Conservation (phyloP, 108 stramenopile genomes). For the Cyclostephanos invisitatus region DNA sequence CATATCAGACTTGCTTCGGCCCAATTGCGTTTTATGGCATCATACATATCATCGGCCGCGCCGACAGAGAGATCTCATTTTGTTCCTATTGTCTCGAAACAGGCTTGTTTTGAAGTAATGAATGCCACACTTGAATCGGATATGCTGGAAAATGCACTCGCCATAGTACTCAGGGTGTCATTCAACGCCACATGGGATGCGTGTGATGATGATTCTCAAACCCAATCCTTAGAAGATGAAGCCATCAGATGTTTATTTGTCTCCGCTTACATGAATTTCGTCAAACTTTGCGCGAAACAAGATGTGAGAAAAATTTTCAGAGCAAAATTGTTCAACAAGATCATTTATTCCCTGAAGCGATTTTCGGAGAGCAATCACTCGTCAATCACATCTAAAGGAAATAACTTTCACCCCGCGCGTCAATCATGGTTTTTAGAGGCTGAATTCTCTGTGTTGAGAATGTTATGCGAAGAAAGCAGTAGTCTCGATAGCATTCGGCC, state of each 20-base stretch:
- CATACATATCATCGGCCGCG: constrained; percentile 33
- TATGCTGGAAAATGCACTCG: constrained; percentile 18
- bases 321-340: constrained; percentile 5
- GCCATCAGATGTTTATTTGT: constrained; percentile 42
- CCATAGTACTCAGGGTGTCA: constrained; percentile 27
- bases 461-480: constrained; percentile 29
- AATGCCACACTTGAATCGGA: constrained; percentile 26
- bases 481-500: constrained; percentile 16
- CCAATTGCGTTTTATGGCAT: constrained; percentile 41
- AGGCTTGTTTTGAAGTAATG: constrained; percentile 28
- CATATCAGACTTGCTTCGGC: constrained; percentile 31
- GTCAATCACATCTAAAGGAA: background rate
- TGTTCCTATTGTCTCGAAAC: constrained; percentile 30
- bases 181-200: constrained; percentile 30
- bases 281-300: background rate
- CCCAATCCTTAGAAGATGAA: constrained; percentile 33
- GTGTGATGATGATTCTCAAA: background rate
- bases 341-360: constrained; percentile 9
- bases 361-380: background rate
- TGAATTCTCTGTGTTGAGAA: constrained; percentile 59
- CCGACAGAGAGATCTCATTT: constrained; percentile 33
- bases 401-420: constrained; percentile 28
- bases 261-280: constrained; percentile 37
- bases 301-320: background rate
- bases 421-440: constrained; percentile 63